Percentiles rank a stretch among this genome's conserved stretches.
phyloP scores from a whole-genome alignment of 192 early-diverging fungal species.

The Pecoramyces ruminantium region DNA sequence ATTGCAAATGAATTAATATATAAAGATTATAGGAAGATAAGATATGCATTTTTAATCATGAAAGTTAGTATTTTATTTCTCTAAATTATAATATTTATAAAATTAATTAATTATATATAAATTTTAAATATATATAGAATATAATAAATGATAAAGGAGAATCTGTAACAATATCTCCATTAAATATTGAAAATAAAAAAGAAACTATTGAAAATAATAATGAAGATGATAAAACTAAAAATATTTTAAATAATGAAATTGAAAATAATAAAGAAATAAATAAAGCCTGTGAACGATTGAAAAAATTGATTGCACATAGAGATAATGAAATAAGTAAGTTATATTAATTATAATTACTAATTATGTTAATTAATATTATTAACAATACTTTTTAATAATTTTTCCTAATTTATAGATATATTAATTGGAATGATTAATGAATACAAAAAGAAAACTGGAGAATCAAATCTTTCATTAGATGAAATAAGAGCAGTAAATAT shows the following conservation, averaged over 20 bases:
- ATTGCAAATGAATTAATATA: slow-evolving; percentile 17
- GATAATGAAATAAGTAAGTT: slow-evolving; percentile 42
- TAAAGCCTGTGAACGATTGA: slow-evolving; percentile 2
- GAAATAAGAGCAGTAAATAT: slow-evolving; percentile 2
- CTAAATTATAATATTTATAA: no score
- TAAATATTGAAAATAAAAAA: neutral
- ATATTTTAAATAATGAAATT: neutral
- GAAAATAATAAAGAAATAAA: neutral
- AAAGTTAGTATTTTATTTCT: slow-evolving; percentile 4
- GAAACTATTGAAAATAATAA: neutral
- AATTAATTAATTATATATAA: no score
- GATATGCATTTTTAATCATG: slow-evolving; percentile 24
- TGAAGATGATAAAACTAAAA: neutral
- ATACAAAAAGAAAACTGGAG: slow-evolving; percentile 13
- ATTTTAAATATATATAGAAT: neutral
- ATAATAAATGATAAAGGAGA: neutral
- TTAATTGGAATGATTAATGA: slow-evolving; percentile 32
- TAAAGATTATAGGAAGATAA: slow-evolving; percentile 24
- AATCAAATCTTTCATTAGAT: neutral
- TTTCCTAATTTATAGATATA: no score
- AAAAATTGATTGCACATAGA: slow-evolving; percentile 18
- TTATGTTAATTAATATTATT: no score
- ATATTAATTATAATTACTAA: no score
- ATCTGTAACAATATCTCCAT: neutral
- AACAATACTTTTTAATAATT: no score